phyloP scores from a whole-genome alignment of 2,329 filamentous ascomycete genomes.

The Sclerotinia sclerotiorum region DNA sequence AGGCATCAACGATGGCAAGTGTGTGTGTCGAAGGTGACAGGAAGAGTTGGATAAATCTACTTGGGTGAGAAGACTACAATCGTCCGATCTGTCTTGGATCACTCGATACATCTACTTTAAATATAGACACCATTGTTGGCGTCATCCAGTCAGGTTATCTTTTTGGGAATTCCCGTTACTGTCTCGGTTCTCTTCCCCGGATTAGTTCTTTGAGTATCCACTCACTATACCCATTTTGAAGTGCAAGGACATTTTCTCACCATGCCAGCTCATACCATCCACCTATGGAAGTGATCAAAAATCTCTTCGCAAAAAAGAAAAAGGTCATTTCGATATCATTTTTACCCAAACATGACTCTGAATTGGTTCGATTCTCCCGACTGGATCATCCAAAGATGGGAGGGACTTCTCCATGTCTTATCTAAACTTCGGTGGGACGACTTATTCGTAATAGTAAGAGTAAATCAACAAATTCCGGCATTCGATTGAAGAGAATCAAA shows the following conservation, averaged over 20 bases:
- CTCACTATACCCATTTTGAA: slow-evolving; percentile 12
- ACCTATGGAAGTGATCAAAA: neutral
- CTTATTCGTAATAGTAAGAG: neutral
- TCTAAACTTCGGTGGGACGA: slow-evolving; percentile 9
- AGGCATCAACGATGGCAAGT: neutral
- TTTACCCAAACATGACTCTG: neutral
- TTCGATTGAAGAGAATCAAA: neutral
- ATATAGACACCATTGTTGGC: neutral
- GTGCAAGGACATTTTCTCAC: slow-evolving; percentile 7
- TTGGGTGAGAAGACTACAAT: neutral
- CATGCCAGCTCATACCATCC: slow-evolving; percentile 12
- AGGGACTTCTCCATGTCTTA: neutral
- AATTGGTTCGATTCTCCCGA: neutral
- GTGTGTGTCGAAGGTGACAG: neutral
- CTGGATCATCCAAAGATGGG: slow-evolving; percentile 6
- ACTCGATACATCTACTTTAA: neutral
- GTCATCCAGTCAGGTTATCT: neutral
- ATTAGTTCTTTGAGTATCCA: slow-evolving; percentile 15
- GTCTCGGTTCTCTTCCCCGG: slow-evolving; percentile 17
- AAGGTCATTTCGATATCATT: neutral
- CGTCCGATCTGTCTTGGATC: neutral
- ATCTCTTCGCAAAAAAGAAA: slow-evolving; percentile 9
- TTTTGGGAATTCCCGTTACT: neutral
- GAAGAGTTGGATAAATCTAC: neutral
- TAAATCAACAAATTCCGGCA: neutral